These are phyloP conservation scores for Eucalyptus globulus DNA, from an alignment of 345 rosid genomes.

Conservation along the genomic window DNA sequence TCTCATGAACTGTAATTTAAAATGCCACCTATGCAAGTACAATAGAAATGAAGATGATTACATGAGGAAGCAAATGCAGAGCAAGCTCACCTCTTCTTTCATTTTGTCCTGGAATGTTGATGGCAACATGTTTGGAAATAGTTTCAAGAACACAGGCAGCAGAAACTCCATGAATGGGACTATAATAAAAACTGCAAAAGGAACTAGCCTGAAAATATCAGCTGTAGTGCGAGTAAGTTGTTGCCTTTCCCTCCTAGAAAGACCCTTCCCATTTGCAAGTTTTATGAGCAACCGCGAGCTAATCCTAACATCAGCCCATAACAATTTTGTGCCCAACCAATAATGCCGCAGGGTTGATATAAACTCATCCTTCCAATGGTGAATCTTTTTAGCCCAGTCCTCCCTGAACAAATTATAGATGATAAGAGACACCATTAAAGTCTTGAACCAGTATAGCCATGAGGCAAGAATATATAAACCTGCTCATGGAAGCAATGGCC, in stretches of 20 bases:
- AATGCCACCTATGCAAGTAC: not conserved
- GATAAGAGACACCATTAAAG: not conserved
- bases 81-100: constrained; percentile 78
- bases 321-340: constrained; percentile 87
- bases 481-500: constrained; percentile 93
- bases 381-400: constrained; percentile 90
- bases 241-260: constrained; percentile 82
- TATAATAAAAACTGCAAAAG: constrained; percentile 75
- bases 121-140: constrained; percentile 95
- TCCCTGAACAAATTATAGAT: constrained; percentile 33
- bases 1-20: not conserved
- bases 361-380: constrained; percentile 85
- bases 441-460: not conserved
- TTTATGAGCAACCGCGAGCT: constrained; percentile 80
- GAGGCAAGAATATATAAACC: constrained; percentile 24
- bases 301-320: constrained; percentile 87
- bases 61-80: not conserved
- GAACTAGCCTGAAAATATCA: constrained; percentile 80
- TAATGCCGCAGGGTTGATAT: constrained; percentile 84
- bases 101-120: constrained; percentile 98
- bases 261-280: constrained; percentile 83
- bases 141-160: constrained; percentile 77
- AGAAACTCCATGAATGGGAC: constrained; percentile 99
- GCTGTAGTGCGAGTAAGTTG: constrained; percentile 80
- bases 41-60: not conserved